These are phyloP conservation scores for Boletus eberwhitei DNA, from an alignment of 768 basidiomycete species.

Conservation along the genomic window DNA sequence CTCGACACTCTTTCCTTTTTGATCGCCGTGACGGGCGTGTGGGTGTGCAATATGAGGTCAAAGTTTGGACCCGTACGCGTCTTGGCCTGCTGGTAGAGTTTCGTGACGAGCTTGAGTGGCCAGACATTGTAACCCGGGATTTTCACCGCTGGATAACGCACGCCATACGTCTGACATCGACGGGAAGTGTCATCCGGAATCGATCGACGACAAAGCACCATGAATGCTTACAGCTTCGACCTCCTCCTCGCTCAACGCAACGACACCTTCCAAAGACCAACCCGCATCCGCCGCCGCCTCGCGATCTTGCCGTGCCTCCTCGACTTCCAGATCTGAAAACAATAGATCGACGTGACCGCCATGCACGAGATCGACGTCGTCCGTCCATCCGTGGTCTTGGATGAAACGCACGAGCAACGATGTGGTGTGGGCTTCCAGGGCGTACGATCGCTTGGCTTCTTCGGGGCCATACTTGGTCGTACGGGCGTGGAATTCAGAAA, in stretches of 20 bases:
- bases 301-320: conserved; percentile 41
- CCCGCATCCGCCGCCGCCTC: conserved; percentile 54
- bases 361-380: conserved; percentile 59
- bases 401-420: conserved; percentile 49
- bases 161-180: conserved; percentile 27
- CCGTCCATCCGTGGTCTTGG: conserved; percentile 38
- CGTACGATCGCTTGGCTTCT: conserved; percentile 52
- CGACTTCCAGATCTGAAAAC: conserved; percentile 44
- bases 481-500: conserved; percentile 43
- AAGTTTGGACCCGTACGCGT: conserved; percentile 27
- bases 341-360: conserved; percentile 53
- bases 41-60: conserved; percentile 61
- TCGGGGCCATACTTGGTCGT: conserved; percentile 42
- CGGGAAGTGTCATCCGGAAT: too few relatives aligned
- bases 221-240: conserved; percentile 44
- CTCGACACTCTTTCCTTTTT: not conserved
- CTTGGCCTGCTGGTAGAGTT: conserved; percentile 49
- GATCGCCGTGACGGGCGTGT: conserved; percentile 62
- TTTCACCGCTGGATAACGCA: conserved; percentile 50
- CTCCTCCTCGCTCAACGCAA: conserved; percentile 47
- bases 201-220: not conserved
- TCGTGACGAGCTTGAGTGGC: conserved; percentile 78
- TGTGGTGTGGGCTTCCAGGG: conserved; percentile 57
- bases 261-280: conserved; percentile 40
- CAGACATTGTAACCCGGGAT: conserved; percentile 64